Conservation (phyloP, 345 rosid genomes). For the Draba incana region DNA sequence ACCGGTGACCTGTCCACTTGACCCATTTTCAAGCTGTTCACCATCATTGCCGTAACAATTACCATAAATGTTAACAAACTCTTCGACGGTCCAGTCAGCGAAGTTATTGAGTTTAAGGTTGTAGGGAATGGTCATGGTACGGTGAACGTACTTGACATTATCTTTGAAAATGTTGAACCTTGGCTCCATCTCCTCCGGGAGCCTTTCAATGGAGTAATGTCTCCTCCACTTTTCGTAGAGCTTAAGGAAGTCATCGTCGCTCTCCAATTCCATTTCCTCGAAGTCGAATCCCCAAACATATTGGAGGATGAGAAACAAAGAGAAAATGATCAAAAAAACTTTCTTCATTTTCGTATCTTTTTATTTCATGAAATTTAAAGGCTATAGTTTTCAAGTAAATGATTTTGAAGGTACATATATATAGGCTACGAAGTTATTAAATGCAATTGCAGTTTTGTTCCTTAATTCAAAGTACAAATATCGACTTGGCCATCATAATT, state of each 20-base stretch:
- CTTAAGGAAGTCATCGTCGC: not conserved
- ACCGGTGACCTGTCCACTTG: too few species aligned
- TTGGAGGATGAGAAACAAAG: not conserved
- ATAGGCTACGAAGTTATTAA: too few species aligned
- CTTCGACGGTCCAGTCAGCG: too few species aligned
- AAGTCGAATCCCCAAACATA: not conserved
- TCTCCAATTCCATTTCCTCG: not conserved
- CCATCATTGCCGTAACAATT: too few species aligned
- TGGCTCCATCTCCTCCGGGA: not conserved
- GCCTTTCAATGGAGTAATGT: not conserved
- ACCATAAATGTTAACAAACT: too few species aligned
- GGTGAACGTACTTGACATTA: not conserved
- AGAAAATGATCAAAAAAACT: not conserved
- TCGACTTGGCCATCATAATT: too few species aligned
- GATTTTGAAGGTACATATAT: not conserved
- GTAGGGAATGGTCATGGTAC: not conserved
- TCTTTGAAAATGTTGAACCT: not conserved
- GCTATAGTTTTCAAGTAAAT: not conserved
- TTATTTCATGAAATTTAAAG: not conserved
- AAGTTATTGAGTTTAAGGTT: too few species aligned
- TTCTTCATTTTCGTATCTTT: not conserved
- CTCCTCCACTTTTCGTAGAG: not conserved
- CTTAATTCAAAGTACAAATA: too few species aligned
- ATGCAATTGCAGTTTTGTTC: too few species aligned
- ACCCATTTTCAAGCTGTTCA: too few species aligned